phyloP scores from a whole-genome alignment of 805 yeast species.

The Candida tallmaniae region DNA sequence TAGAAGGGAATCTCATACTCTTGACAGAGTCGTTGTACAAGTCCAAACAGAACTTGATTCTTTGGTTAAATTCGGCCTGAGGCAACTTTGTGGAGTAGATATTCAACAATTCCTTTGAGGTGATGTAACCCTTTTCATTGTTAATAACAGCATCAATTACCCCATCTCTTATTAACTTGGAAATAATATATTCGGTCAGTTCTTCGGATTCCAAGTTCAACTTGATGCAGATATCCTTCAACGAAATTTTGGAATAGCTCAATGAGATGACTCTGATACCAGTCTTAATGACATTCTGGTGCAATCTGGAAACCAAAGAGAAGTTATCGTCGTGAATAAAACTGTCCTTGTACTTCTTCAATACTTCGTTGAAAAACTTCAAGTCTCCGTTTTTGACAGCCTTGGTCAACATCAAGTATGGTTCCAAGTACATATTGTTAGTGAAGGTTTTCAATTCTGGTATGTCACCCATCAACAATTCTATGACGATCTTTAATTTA shows the following conservation, averaged over 20 bases:
- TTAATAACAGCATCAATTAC: constrained; percentile 93
- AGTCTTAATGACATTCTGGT: constrained; percentile 96
- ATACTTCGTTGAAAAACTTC: constrained; percentile 67
- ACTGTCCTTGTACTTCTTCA: constrained; percentile 54
- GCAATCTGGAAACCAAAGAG: constrained; percentile 79
- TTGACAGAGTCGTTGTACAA: constrained; percentile 89
- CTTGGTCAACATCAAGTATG: constrained; percentile 81
- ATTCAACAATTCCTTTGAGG: constrained; percentile 80
- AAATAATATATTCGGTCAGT: constrained; percentile 93
- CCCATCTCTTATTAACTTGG: constrained; percentile 95
- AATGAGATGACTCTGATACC: constrained; percentile 92
- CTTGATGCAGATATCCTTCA: constrained; percentile 90
- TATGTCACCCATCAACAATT: constrained; percentile 92
- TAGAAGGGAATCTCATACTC: constrained; percentile 86
- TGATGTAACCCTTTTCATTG: constrained; percentile 88
- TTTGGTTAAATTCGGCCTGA: constrained; percentile 81
- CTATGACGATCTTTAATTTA: constrained; percentile 82
- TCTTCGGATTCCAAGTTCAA: constrained; percentile 91
- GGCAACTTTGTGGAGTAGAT: constrained; percentile 86
- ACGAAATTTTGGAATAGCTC: constrained; percentile 84
- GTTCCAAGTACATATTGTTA: constrained; percentile 57
- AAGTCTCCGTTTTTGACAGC: constrained; percentile 94
- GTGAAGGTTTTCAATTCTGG: constrained; percentile 80
- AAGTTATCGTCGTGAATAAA: constrained; percentile 76
- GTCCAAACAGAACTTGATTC: constrained; percentile 87